Evolutionary conservation across 1,284 basidiomycete genomes (phyloP).

Genomic region (Calocybe gambosa): DNA sequence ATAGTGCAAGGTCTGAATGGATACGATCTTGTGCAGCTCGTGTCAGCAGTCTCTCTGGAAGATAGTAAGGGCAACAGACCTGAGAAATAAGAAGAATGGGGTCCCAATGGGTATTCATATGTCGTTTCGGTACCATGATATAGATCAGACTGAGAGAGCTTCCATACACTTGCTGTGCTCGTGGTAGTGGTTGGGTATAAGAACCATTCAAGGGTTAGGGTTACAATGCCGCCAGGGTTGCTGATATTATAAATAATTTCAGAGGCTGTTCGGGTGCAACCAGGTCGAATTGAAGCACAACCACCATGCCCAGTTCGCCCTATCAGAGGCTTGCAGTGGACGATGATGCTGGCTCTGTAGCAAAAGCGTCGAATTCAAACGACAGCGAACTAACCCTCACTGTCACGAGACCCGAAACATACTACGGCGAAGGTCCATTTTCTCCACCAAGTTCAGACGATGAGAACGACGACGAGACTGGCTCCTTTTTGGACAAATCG

Average conservation of each 20-base stretch:
- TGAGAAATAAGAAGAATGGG: slow-evolving; percentile 71
- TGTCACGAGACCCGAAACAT: slow-evolving; percentile 35
- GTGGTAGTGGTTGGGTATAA: slow-evolving; percentile 9
- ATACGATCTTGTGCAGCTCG: slow-evolving; percentile 62
- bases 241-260: too few relatives aligned
- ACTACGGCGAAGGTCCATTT: slow-evolving; percentile 68
- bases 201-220: slow-evolving; percentile 21
- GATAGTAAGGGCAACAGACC: slow-evolving; percentile 23
- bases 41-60: not conserved
- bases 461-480: slow-evolving; percentile 57
- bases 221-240: slow-evolving; percentile 1
- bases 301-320: slow-evolving; percentile 10
- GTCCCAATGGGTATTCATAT: slow-evolving; percentile 60
- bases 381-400: slow-evolving; percentile 15
- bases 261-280: not conserved
- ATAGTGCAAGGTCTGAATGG: slow-evolving; percentile 91
- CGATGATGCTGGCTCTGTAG: not conserved
- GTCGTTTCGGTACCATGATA: slow-evolving; percentile 27
- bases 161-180: slow-evolving; percentile 13
- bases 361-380: slow-evolving; percentile 1
- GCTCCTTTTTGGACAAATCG: slow-evolving; percentile 39
- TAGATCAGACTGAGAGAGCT: not conserved
- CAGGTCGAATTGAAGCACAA: not conserved
- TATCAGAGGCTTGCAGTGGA: slow-evolving; percentile 16
- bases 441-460: slow-evolving; percentile 68